Base-by-base conservation (phyloP, 2,329 filamentous ascomycete species). In the Trichophaea hybrida region DNA sequence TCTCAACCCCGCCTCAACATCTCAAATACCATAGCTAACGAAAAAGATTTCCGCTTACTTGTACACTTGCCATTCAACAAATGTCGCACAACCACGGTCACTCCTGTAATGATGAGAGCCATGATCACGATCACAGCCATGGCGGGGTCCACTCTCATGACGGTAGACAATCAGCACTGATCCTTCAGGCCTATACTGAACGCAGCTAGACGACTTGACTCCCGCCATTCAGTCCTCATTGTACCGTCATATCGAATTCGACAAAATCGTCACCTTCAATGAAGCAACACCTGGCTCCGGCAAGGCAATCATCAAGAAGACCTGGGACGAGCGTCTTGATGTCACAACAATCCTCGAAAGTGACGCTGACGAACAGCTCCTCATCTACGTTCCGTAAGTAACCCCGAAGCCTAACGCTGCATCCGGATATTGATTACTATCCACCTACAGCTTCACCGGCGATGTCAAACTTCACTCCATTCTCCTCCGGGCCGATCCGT, bases 391-490 rank as follows among this genome's bases (percentile, higher is more conserved):
- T 40, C 93, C 93, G 86, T 94, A 74, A 67, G 86, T 77, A 32
- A 31, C 17, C 57, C 50, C 24, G n/a, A 2, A 34, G n/a, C 13
- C n/a, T 33, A 15, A 5, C 37, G n/a, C 40, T 3, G 13, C n/a
- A 24, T 8, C 10, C 12, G 8, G 34, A 13, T 6, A 37, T 31
- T 33, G 6, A 32, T 10, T 50, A 24, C 17, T 40, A 6, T 44
- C 55, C n/a, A 33, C 6, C 15, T 38, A 59, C 64, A 94, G 88
- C 1, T 98, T 98, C 75, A 90, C 89, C 1, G 90, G 87, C 52
- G 90, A 96, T 73, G 82, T 96, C 61, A 94, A 94, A 70, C 82
- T 98, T 0, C 90, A 97, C 74, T 84, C 86, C 32, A 83, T 98
- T 70, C 78, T 96, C 31, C 74, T 98, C 61, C 88, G 91, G 70